Percentiles rank a stretch among this genome's conserved stretches.
These are phyloP conservation scores for Coniosporium tulheliwenetii DNA, from an alignment of 2,329 filamentous ascomycete species.

Conservation along the genomic window DNA sequence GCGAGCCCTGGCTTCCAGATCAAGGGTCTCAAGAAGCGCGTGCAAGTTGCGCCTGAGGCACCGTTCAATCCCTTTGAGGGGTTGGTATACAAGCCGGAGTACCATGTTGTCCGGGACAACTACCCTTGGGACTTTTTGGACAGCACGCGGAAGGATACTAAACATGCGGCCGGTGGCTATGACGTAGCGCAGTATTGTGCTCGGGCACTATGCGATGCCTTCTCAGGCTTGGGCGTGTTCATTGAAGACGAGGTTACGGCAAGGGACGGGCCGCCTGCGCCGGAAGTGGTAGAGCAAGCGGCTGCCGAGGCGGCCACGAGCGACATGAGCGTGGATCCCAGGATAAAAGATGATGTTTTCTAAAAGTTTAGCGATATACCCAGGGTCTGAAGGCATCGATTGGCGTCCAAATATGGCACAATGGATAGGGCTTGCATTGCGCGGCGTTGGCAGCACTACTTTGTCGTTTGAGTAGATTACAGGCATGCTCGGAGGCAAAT, in stretches of 20 bases:
- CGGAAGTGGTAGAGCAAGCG: conserved; percentile 10
- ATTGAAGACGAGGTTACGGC: conserved; percentile 54
- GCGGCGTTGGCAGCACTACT: too few relatives aligned
- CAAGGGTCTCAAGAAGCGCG: conserved; percentile 59
- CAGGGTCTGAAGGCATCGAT: too few relatives aligned
- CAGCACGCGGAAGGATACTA: conserved; percentile 45
- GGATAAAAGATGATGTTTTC: too few relatives aligned
- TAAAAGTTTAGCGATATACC: too few relatives aligned
- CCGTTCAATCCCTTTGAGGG: conserved; percentile 86
- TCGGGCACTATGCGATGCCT: conserved; percentile 73
- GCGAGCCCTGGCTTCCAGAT: conserved; percentile 40
- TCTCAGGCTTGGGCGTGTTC: conserved; percentile 77
- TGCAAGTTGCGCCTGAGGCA: conserved; percentile 46
- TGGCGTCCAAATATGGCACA: too few relatives aligned
- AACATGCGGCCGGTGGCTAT: conserved; percentile 67
- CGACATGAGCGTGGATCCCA: too few relatives aligned
- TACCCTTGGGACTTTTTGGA: conserved; percentile 68
- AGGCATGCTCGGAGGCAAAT: too few relatives aligned
- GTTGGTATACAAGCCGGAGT: conserved; percentile 44
- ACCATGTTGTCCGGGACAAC: conserved; percentile 51
- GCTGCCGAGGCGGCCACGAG: conserved; percentile 28
- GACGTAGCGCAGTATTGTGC: conserved; percentile 67
- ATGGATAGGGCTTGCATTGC: too few relatives aligned
- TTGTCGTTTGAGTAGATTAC: too few relatives aligned
- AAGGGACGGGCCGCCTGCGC: conserved; percentile 18